Conservation (phyloP, 148 eudicot genomes). For the Rhododendron vialii region DNA sequence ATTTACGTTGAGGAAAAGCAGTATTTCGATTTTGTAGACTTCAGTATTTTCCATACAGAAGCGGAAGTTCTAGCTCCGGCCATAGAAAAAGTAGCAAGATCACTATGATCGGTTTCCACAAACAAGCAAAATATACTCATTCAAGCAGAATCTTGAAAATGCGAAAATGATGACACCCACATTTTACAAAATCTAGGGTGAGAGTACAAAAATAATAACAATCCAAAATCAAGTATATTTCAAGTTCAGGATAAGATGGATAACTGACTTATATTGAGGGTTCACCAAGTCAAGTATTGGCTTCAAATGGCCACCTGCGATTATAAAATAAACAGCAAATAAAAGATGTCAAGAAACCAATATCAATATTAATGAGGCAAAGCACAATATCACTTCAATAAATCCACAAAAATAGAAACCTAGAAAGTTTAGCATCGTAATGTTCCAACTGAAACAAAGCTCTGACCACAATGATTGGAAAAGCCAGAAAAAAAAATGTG, state of each 20-base stretch:
- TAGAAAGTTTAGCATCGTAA: neutral
- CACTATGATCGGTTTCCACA: neutral
- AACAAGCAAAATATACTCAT: neutral
- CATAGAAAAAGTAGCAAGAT: neutral
- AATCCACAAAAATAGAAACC: neutral
- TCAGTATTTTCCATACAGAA: neutral
- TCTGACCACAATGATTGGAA: neutral
- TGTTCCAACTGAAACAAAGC: neutral
- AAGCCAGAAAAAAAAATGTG: neutral
- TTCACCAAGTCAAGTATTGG: conserved; percentile 71
- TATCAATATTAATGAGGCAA: neutral
- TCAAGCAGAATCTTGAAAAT: neutral
- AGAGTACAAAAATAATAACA: neutral
- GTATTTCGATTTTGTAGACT: neutral
- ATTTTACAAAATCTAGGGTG: neutral
- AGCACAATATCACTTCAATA: neutral
- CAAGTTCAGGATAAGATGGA: neutral
- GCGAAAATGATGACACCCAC: neutral
- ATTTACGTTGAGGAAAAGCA: neutral
- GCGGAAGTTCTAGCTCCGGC: neutral
- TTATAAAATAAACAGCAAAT: conserved; percentile 20
- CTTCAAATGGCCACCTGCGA: conserved; percentile 61
- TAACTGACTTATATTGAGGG: conserved; percentile 84
- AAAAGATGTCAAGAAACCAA: neutral
- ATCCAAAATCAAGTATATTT: neutral